Evolutionary conservation across 371 early-diverging fungal species (phyloP).

Genomic region (Rhizopus sp.): DNA sequence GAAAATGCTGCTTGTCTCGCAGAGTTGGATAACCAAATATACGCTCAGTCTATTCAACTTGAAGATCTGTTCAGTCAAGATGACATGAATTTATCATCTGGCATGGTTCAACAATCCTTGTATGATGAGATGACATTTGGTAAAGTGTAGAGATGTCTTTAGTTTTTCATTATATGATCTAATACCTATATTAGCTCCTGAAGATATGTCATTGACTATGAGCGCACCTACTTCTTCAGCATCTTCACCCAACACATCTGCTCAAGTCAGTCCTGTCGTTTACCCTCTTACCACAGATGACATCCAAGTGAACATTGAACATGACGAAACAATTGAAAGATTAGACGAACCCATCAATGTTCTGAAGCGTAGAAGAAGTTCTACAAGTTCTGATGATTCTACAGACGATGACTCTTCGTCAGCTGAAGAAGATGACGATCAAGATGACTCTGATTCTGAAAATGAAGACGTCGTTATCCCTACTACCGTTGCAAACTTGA

Average conservation of each 20-base stretch:
- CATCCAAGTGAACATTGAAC: not conserved
- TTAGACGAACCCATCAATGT: slow-evolving; percentile 6
- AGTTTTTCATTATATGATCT: not conserved
- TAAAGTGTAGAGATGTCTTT: slow-evolving; percentile 12
- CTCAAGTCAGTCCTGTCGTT: slow-evolving; percentile 23
- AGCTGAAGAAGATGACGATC: slow-evolving; percentile 23
- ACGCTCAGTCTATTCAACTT: slow-evolving; percentile 43
- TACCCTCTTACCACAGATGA: slow-evolving; percentile 7
- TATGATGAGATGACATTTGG: slow-evolving; percentile 54
- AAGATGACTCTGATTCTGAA: slow-evolving; percentile 21
- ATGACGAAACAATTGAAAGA: slow-evolving; percentile 10
- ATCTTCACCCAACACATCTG: slow-evolving; percentile 23
- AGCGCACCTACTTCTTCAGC: slow-evolving; percentile 31
- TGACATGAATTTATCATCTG: slow-evolving; percentile 22
- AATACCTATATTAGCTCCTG: slow-evolving; percentile 13
- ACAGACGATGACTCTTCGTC: slow-evolving; percentile 20
- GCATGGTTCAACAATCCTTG: slow-evolving; percentile 21
- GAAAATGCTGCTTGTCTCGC: slow-evolving; percentile 24
- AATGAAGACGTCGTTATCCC: slow-evolving; percentile 31
- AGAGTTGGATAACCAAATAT: slow-evolving; percentile 36
- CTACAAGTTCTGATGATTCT: slow-evolving; percentile 23
- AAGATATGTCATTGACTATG: slow-evolving; percentile 22
- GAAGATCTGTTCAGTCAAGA: slow-evolving; percentile 44
- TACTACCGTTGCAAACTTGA: slow-evolving; percentile 44
- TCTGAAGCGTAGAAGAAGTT: slow-evolving; percentile 32